Evolutionary conservation across 345 rosid genomes (phyloP).

Genomic region (Sapria himalayana): DNA sequence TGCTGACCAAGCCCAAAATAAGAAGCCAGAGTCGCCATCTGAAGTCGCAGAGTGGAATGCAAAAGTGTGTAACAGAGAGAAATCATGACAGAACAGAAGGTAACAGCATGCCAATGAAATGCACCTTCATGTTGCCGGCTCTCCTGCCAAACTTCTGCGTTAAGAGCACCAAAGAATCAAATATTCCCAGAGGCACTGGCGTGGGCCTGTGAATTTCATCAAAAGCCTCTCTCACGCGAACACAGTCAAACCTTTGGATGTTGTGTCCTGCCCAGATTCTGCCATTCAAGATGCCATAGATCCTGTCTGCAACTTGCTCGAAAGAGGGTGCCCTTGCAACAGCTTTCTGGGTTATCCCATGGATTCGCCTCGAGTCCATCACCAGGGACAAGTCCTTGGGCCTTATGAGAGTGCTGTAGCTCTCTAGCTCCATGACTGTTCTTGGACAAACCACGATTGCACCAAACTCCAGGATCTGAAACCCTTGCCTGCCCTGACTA

Average conservation of each 20-base stretch:
- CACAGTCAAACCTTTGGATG: constrained; percentile 63
- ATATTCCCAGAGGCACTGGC: constrained; percentile 44
- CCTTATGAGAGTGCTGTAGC: constrained; percentile 46
- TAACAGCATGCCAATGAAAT: background rate
- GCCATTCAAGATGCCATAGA: constrained; percentile 39
- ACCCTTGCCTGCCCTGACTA: constrained; percentile 29
- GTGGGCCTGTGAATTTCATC: constrained; percentile 36
- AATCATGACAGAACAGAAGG: background rate
- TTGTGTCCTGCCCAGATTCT: constrained; percentile 93
- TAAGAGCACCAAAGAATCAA: constrained; percentile 69
- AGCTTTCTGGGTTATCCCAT: constrained; percentile 55
- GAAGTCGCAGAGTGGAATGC: no score
- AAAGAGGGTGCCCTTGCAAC: constrained; percentile 45
- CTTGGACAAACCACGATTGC: constrained; percentile 58
- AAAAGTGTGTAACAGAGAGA: no score
- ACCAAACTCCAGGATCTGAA: constrained; percentile 64
- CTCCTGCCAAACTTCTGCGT: constrained; percentile 51
- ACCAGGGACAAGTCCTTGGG: constrained; percentile 46
- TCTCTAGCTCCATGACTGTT: constrained; percentile 45
- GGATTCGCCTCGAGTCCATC: constrained; percentile 26
- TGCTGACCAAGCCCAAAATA: constrained; percentile 85
- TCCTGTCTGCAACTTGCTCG: constrained; percentile 47
- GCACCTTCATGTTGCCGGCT: constrained; percentile 94
- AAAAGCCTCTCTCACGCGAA: constrained; percentile 66
- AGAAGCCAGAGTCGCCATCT: constrained; percentile 85